These are phyloP conservation scores for Pseudofabraea citricarpa DNA, from an alignment of 2,329 filamentous ascomycete species.

Conservation along the genomic window DNA sequence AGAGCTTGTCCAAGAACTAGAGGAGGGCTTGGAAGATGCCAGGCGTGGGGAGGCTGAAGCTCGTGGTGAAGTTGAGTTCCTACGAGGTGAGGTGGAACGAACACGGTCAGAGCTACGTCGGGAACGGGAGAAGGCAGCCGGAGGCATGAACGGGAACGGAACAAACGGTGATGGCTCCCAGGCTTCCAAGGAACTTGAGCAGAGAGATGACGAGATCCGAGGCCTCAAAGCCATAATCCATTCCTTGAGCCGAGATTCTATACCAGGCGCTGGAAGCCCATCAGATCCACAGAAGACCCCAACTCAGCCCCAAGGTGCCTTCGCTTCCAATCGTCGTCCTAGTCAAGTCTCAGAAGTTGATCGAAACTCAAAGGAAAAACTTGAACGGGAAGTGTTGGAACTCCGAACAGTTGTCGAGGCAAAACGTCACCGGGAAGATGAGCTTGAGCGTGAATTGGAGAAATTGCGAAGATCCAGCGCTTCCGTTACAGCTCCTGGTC, in stretches of 20 bases:
- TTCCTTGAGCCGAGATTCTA: conserved; percentile 75
- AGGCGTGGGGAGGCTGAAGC: conserved; percentile 92
- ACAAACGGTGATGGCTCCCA: conserved; percentile 38
- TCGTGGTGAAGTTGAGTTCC: conserved; percentile 89
- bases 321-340: conserved; percentile 8
- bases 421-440: conserved; percentile 72
- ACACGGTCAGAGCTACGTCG: conserved; percentile 82
- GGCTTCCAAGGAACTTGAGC: conserved; percentile 72
- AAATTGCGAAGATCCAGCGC: conserved; percentile 47
- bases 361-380: conserved; percentile 57
- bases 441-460: conserved; percentile 79
- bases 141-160: conserved; percentile 47
- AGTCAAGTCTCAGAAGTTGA: conserved; percentile 48
- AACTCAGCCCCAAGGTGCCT: conserved; percentile 19
- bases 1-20: conserved; percentile 91
- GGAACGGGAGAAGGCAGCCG: conserved; percentile 78
- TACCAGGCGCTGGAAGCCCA: conserved; percentile 21
- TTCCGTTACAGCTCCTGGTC: conserved; percentile 25
- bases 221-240: conserved; percentile 98
- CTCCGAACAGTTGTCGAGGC: conserved; percentile 68
- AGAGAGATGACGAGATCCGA: conserved; percentile 95
- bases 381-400: conserved; percentile 78
- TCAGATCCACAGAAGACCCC: conserved; percentile 25
- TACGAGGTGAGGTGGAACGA: conserved; percentile 90
- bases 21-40: conserved; percentile 94